Evolutionary conservation across 192 early-diverging fungal genomes (phyloP).

Genomic region (Podila verticillata): DNA sequence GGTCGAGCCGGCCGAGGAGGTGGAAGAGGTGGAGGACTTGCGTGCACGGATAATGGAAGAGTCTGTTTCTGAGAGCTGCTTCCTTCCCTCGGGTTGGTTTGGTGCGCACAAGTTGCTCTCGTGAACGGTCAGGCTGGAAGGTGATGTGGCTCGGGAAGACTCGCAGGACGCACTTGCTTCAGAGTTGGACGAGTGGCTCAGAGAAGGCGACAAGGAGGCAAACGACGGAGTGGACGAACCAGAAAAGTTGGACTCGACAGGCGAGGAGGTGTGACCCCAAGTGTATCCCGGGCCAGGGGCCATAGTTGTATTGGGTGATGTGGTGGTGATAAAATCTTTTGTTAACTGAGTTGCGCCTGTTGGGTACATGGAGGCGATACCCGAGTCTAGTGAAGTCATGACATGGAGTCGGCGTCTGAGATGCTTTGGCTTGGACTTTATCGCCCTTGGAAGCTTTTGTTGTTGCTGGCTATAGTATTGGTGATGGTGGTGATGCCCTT

Average conservation of each 20-base stretch:
- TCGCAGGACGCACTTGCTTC: constrained; percentile 12
- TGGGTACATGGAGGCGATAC: constrained; percentile 12
- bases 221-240: constrained; percentile 38
- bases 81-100: no score
- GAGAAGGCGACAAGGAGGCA: constrained; percentile 23
- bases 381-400: constrained; percentile 29
- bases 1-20: constrained; percentile 10
- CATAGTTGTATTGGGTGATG: not conserved
- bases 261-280: constrained; percentile 9
- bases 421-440: not conserved
- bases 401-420: constrained; percentile 13
- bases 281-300: not conserved
- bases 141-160: constrained; percentile 38
- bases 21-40: constrained; percentile 34
- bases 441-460: not conserved
- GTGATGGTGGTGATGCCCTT: not conserved
- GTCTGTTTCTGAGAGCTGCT: no score
- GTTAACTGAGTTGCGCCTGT: not conserved
- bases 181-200: constrained; percentile 16
- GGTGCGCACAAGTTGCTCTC: no score
- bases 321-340: not conserved
- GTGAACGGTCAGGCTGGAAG: constrained; percentile 16
- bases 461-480: constrained; percentile 8
- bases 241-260: constrained; percentile 32
- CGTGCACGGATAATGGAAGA: constrained; percentile 8